phyloP scores from a whole-genome alignment of 306 rosid species.

The Amphicarpaea edgeworthii region DNA sequence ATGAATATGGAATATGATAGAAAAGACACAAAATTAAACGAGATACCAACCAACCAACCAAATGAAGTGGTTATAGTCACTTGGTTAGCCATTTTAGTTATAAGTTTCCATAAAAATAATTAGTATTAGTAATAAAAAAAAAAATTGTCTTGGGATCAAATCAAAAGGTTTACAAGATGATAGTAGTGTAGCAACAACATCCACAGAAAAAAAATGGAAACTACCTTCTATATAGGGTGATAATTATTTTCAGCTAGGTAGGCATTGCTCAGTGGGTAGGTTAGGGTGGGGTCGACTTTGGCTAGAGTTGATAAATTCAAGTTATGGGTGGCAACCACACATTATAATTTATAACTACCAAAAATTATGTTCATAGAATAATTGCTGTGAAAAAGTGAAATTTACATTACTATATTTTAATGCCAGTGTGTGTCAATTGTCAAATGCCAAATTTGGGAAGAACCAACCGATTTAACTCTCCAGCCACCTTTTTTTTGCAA shows the following conservation, averaged over 20 bases:
- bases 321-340: slow-evolving; percentile 21
- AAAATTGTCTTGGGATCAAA: slow-evolving; percentile 1
- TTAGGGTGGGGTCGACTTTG: slow-evolving; percentile 32
- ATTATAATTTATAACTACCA: neutral
- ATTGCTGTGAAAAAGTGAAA: slow-evolving; percentile 11
- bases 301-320: slow-evolving; percentile 19
- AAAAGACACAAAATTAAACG: slow-evolving; percentile 18
- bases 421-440: neutral
- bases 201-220: neutral
- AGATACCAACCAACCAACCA: slow-evolving; percentile 32
- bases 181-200: neutral
- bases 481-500: neutral
- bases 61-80: neutral
- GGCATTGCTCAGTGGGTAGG: slow-evolving; percentile 21
- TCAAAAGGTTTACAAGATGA: slow-evolving; percentile 32
- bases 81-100: neutral
- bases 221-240: neutral
- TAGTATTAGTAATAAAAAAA: slow-evolving; percentile 6
- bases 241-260: slow-evolving; percentile 22
- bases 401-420: neutral
- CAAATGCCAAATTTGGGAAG: slow-evolving; percentile 12
- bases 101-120: slow-evolving; percentile 15
- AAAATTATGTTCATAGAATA: neutral
- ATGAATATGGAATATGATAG: neutral
- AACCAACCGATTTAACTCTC: slow-evolving; percentile 21